These are phyloP conservation scores for Nidula niveotomentosa DNA, from an alignment of 1,284 basidiomycete species.

Conservation along the genomic window DNA sequence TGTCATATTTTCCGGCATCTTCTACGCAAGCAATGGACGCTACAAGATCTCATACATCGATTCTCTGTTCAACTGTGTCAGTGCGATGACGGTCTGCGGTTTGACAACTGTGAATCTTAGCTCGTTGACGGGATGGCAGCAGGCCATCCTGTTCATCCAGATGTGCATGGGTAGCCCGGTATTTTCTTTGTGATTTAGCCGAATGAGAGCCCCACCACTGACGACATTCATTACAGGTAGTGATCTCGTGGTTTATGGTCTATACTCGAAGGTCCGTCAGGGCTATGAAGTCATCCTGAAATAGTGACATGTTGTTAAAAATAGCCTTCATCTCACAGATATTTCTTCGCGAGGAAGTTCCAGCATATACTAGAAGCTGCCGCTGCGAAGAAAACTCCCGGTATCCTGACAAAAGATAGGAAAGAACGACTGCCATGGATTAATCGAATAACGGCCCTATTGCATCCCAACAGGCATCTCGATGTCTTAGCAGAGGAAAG, in stretches of 20 bases:
- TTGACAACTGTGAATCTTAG: constrained; percentile 52
- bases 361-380: constrained; percentile 62
- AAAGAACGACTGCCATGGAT: constrained; percentile 24
- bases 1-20: constrained; percentile 54
- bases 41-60: constrained; percentile 54
- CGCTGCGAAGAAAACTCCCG: constrained; percentile 28
- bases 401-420: constrained; percentile 12
- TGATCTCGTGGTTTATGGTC: constrained; percentile 55
- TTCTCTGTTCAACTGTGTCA: constrained; percentile 62
- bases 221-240: constrained; percentile 33
- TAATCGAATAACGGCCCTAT: constrained; percentile 28
- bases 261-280: constrained; percentile 44
- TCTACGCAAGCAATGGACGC: constrained; percentile 53
- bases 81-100: constrained; percentile 62
- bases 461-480: constrained; percentile 20
- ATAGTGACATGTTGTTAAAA: too few relatives aligned
- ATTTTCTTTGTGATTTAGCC: neutral
- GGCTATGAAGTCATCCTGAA: too few relatives aligned
- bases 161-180: constrained; percentile 41
- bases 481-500: too few relatives aligned
- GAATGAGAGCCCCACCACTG: constrained; percentile 18
- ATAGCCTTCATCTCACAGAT: constrained; percentile 33
- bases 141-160: constrained; percentile 54
- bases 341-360: constrained; percentile 78
- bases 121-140: constrained; percentile 55